Conservation (phyloP, 768 basidiomycete species). For the Tulasnella sp. region DNA sequence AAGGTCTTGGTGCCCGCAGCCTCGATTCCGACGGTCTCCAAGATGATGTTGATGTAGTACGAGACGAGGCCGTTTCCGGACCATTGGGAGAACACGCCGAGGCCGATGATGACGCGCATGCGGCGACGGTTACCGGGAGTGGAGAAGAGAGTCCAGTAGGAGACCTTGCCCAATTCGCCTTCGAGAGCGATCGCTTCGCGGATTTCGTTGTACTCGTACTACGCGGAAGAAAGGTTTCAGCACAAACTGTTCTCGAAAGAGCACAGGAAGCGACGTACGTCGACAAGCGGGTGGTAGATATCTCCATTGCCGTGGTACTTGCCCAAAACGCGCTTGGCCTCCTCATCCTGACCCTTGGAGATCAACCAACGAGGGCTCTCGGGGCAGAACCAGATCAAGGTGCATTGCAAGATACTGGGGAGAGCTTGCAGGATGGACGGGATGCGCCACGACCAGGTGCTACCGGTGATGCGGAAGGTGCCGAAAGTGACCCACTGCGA, state of each 20-base stretch:
- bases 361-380: constrained; percentile 67
- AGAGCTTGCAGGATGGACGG: constrained; percentile 61
- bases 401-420: constrained; percentile 54
- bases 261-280: constrained; percentile 41
- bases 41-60: constrained; percentile 41
- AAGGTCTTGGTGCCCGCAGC: constrained; percentile 52
- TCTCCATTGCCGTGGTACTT: constrained; percentile 66
- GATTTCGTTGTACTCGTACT: constrained; percentile 46
- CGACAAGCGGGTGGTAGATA: constrained; percentile 55
- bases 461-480: constrained; percentile 40
- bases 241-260: not conserved
- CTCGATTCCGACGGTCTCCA: constrained; percentile 53
- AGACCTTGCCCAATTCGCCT: constrained; percentile 49
- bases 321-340: constrained; percentile 59
- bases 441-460: constrained; percentile 43
- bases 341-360: constrained; percentile 49
- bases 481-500: constrained; percentile 47
- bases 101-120: constrained; percentile 56
- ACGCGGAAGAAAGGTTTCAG: not conserved
- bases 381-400: constrained; percentile 59
- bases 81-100: constrained; percentile 62
- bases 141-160: constrained; percentile 52
- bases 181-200: constrained; percentile 63
- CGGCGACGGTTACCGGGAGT: constrained; percentile 67
- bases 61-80: constrained; percentile 79